Evolutionary conservation across 148 eudicot genomes (phyloP), one percentile per base, ranked within the genome.

Genomic region (Diospyros lotus): DNA sequence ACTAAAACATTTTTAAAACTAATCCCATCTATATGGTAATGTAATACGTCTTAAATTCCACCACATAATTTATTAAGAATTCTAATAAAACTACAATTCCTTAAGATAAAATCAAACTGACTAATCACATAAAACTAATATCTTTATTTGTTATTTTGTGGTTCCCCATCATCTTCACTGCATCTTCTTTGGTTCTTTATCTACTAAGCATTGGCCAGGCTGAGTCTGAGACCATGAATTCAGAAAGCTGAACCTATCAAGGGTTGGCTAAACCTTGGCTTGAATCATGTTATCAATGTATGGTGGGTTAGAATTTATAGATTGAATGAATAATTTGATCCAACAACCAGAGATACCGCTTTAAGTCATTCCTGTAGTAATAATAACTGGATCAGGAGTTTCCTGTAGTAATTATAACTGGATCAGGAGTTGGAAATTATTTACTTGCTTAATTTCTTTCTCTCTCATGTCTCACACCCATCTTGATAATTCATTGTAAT

Each of bases 161-260:
- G 28, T 28, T 28, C 28, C 28, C 28, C 28, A 28, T 28, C 28
- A 28, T 28, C 28, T 28, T 0, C 0, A 28, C 28, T 28, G 28
- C 28, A 28, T 28, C 28, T 28, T 28, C 28, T 28, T 28, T 28
- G 28, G 28, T 28, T 28, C 28, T 28, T 28, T 28, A 28, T 28
- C 28, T 28, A 28, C 0, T 43, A 13, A 1, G 42, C 42, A 48
- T 13, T 64, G 50, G 2, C 28, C 6, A 64, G 3, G 8, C 9
- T 11, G 69, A 17, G 38, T 11, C n/a, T 66, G 12, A 54, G 10
- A 55, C 58, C 73, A 69, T 55, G 14, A 53, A 6, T 53, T 55
- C 13, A 42, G 59, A 62, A 70, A 41, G 18, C 62, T 48, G 44
- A 69, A 15, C 59, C 58, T 51, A 51, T 69, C 28, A 41, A 69